phyloP scores from a whole-genome alignment of 2,329 filamentous ascomycete species.

The Ophiosphaerella narmari region DNA sequence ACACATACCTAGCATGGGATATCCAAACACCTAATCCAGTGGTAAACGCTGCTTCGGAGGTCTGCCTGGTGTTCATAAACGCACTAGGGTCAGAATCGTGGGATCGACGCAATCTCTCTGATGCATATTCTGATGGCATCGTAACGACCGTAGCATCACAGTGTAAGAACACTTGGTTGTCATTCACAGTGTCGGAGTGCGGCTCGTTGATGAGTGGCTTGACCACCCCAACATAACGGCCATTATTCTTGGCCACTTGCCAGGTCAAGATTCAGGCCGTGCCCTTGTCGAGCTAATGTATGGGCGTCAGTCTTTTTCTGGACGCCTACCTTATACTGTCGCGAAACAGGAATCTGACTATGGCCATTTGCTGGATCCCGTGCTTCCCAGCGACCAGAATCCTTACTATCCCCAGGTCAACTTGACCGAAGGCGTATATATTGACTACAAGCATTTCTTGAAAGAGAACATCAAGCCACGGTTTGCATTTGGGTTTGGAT shows the following conservation, averaged over 20 bases:
- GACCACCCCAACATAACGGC: constrained; percentile 77
- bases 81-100: constrained; percentile 3
- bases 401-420: constrained; percentile 49
- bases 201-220: constrained; percentile 77
- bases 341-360: constrained; percentile 70
- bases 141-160: constrained; percentile 49
- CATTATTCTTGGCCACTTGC: constrained; percentile 77
- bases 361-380: constrained; percentile 45
- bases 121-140: constrained; percentile 17
- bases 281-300: constrained; percentile 77
- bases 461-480: constrained; percentile 64
- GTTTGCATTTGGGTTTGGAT: constrained; percentile 78
- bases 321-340: constrained; percentile 77
- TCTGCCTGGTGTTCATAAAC: constrained; percentile 28
- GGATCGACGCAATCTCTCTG: neutral
- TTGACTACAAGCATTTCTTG: constrained; percentile 79
- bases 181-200: constrained; percentile 61
- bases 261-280: constrained; percentile 80
- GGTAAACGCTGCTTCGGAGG: constrained; percentile 12
- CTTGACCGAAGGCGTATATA: constrained; percentile 75
- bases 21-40: constrained; percentile 24
- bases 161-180: constrained; percentile 57
- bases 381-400: neutral
- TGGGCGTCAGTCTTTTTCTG: constrained; percentile 73
- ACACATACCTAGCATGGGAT: constrained; percentile 27